phyloP scores from a whole-genome alignment of 1,284 basidiomycete genomes.

The Vanrija sp. region DNA sequence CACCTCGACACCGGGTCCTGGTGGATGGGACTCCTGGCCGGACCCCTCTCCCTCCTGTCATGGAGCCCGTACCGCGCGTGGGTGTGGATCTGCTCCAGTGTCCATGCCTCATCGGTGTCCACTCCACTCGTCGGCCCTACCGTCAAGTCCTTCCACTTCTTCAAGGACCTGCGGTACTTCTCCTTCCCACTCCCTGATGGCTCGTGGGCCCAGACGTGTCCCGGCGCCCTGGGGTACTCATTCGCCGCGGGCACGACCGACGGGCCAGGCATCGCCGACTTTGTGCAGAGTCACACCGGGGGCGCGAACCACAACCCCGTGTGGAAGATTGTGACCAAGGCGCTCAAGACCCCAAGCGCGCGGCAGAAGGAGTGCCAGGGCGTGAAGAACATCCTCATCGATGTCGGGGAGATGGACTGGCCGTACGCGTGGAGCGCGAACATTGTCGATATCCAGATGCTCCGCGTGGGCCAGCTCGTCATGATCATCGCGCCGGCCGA shows the following conservation, averaged over 20 bases:
- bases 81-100: too few relatives aligned
- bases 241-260: conserved; percentile 16
- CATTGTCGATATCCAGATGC: conserved; percentile 10
- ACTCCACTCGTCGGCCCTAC: conserved; percentile 3
- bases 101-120: neutral
- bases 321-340: conserved; percentile 5
- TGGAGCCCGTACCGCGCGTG: too few relatives aligned
- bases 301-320: conserved; percentile 6
- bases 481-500: conserved; percentile 13
- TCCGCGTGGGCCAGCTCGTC: conserved; percentile 15
- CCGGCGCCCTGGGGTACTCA: conserved; percentile 9
- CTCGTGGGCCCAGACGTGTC: conserved; percentile 5
- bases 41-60: too few relatives aligned
- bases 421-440: conserved; percentile 14
- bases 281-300: conserved; percentile 1
- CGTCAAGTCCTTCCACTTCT: conserved; percentile 13
- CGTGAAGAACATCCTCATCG: conserved; percentile 12
- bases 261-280: conserved; percentile 11
- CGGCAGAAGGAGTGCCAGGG: conserved; percentile 14
- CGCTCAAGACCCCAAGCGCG: neutral
- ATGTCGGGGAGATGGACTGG: conserved; percentile 11
- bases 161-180: conserved; percentile 15
- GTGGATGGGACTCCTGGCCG: too few relatives aligned
- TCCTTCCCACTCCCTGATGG: conserved; percentile 4
- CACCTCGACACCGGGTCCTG: too few relatives aligned